These are phyloP conservation scores for Scopulariopsis brevicaulis DNA, from an alignment of 2,329 filamentous ascomycete species.

Conservation along the genomic window DNA sequence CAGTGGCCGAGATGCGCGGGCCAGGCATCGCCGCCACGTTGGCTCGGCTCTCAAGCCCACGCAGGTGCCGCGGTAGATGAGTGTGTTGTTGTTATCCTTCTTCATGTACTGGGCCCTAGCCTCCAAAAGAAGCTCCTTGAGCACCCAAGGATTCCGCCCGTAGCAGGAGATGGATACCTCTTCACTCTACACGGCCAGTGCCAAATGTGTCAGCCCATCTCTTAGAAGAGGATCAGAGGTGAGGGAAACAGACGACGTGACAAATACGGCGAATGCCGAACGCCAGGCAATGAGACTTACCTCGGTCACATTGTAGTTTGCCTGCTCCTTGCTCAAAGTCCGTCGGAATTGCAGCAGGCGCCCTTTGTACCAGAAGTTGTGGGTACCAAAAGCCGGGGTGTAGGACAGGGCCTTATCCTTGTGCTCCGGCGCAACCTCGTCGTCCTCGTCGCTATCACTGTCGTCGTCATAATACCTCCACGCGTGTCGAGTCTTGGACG, in stretches of 20 bases:
- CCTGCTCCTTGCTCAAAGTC: conserved; percentile 31
- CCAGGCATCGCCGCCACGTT: conserved; percentile 51
- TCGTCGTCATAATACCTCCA: conserved; percentile 34
- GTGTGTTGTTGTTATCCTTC: conserved; percentile 49
- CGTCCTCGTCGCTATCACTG: conserved; percentile 26
- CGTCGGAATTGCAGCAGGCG: conserved; percentile 47
- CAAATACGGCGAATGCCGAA: neutral
- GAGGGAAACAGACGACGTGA: neutral
- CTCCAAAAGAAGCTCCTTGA: conserved; percentile 52
- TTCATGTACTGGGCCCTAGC: conserved; percentile 42
- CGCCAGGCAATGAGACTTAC: neutral
- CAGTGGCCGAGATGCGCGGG: conserved; percentile 47
- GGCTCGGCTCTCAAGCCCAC: conserved; percentile 25
- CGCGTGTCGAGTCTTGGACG: conserved; percentile 34
- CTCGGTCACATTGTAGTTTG: conserved; percentile 11
- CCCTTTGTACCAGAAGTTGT: conserved; percentile 58
- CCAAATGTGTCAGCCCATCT: neutral
- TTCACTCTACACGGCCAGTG: conserved; percentile 30
- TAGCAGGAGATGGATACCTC: conserved; percentile 50
- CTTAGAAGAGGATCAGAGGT: neutral
- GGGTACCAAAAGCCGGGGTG: conserved; percentile 55
- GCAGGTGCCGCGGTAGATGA: conserved; percentile 49
- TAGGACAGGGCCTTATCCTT: conserved; percentile 32
- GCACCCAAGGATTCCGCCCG: conserved; percentile 45
- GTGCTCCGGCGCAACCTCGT: conserved; percentile 10